Evolutionary conservation across 495 filamentous ascomycete genomes (phyloP), one percentile per base, ranked within the genome.

Genomic region (Aspergillus campestris): DNA sequence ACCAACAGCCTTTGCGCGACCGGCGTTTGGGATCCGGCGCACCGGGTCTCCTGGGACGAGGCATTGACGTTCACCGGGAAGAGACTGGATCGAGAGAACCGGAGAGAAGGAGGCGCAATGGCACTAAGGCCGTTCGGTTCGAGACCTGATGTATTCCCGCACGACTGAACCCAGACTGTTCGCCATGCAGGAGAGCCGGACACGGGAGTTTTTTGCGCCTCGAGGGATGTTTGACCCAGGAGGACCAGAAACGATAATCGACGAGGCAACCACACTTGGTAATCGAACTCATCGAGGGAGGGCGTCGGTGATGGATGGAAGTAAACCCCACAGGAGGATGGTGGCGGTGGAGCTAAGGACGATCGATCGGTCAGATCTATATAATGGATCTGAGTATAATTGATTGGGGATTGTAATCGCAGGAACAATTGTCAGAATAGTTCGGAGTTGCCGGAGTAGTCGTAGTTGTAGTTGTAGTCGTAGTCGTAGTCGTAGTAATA

Each of bases 1-100:
- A 89, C 87, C 87, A 90, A 66, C 87, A 94, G 50, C 87, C 87
- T 67, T 85, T 89, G 36, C 87, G 77, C 57, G 85, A 89, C 59
- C 87, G 72, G 55, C 76, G 71, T 63, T 83, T 86, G 8, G 81
- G 80, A 65, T 81, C 78, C 38, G 79, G 77, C 44, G 77, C 79
- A 55, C 79, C 80, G 57, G 77, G 70, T 58, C 75, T 75, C 69
- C 79, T 78, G 37, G 80, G 79, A 52, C 82, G 78, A 63, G 82
- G 82, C 82, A 86, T 85, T 65, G 52, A 59, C 59, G 49, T 42
- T 55, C 49, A 58, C 37, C 24, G 11, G 8, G 24, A 51, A 30
- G 8, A 32, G 39, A 49, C 39, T 35, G 41, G 42, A 40, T 40
- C 42, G 33, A 51, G 45, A 45, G 27, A 48, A 48, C 28, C n/a